phyloP scores from a whole-genome alignment of 305 asterid species.

The Plantago coronopus region DNA sequence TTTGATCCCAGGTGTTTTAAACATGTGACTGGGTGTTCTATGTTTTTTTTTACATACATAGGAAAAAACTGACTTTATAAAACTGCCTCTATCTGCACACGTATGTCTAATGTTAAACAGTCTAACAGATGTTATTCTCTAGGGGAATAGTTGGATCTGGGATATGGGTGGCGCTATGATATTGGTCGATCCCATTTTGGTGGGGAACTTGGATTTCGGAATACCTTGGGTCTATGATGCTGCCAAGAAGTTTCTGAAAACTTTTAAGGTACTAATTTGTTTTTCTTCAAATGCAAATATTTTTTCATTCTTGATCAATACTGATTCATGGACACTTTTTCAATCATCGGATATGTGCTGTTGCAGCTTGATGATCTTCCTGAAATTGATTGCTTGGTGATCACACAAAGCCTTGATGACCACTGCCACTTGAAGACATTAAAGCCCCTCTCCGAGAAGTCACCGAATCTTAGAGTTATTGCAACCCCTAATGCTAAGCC shows the following conservation, averaged over 20 bases:
- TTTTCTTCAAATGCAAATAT: not conserved
- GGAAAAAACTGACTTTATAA: no score
- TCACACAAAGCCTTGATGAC: slow-evolving; percentile 93
- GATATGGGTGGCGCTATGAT: slow-evolving; percentile 73
- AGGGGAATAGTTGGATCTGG: slow-evolving; percentile 96
- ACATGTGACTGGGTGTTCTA: no score
- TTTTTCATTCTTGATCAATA: not conserved
- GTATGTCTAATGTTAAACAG: no score
- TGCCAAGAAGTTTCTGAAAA: slow-evolving; percentile 71
- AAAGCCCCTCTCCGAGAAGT: slow-evolving; percentile 68
- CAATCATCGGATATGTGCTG: no score
- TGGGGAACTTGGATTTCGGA: slow-evolving; percentile 89
- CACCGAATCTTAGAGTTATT: slow-evolving; percentile 58
- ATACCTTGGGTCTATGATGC: slow-evolving; percentile 88
- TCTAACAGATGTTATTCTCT: no score
- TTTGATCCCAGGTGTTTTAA: no score
- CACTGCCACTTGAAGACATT: slow-evolving; percentile 87
- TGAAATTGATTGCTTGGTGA: slow-evolving; percentile 61
- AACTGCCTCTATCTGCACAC: no score
- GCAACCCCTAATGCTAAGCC: slow-evolving; percentile 80
- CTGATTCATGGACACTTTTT: no score
- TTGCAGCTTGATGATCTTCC: slow-evolving; percentile 84
- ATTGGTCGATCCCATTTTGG: slow-evolving; percentile 90
- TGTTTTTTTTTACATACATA: no score
- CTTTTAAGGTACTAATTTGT: slow-evolving; percentile 47